Conservation (phyloP, 176 grass and related monocot species). For the Musa schizocarpa region DNA sequence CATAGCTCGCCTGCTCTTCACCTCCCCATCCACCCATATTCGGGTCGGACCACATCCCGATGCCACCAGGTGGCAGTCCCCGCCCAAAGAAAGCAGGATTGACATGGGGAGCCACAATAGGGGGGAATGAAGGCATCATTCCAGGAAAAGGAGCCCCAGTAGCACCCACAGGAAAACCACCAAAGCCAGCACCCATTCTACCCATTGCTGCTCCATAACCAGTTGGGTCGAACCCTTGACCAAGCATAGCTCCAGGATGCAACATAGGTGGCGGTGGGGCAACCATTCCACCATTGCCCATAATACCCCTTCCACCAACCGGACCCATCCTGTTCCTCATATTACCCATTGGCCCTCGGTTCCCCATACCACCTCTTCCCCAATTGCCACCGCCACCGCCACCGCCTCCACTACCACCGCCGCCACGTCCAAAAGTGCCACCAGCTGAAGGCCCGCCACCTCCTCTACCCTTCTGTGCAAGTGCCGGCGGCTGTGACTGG, state of each 20-base stretch:
- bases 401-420: not conserved
- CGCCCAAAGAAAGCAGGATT: constrained; percentile 43
- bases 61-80: constrained; percentile 29
- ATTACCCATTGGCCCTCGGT: constrained; percentile 22
- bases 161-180: constrained; percentile 13
- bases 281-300: constrained; percentile 23
- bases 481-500: not conserved
- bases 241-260: constrained; percentile 21
- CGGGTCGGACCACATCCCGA: constrained; percentile 30
- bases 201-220: constrained; percentile 17
- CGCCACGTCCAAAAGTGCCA: constrained; percentile 11
- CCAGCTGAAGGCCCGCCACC: not conserved
- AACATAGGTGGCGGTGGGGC: constrained; percentile 14
- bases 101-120: constrained; percentile 28
- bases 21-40: constrained; percentile 44
- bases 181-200: constrained; percentile 15
- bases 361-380: constrained; percentile 19
- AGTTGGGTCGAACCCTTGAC: constrained; percentile 15
- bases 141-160: constrained; percentile 13
- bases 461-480: constrained; percentile 22
- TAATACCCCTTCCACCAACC: constrained; percentile 23
- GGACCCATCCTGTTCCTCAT: constrained; percentile 22
- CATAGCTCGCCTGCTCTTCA: constrained; percentile 36
- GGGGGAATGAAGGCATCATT: constrained; percentile 16
- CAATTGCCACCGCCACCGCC: not conserved